phyloP scores from a whole-genome alignment of 2,329 filamentous ascomycete species.

The Colletotrichum chrysophilum region DNA sequence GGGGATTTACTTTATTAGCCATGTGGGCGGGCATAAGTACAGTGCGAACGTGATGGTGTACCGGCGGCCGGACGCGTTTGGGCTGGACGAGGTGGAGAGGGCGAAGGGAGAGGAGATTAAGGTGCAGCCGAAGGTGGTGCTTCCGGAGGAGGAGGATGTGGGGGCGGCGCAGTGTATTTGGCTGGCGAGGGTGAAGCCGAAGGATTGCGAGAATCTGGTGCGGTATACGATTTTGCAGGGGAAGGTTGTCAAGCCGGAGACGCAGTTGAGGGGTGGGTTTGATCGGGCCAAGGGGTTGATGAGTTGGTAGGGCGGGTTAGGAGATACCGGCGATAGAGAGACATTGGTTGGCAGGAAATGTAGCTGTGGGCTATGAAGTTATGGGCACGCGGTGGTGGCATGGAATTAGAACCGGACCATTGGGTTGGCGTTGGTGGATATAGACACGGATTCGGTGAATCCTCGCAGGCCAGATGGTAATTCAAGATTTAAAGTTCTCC shows the following conservation, averaged over 20 bases:
- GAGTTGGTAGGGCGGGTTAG: constrained; percentile 72
- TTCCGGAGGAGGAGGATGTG: constrained; percentile 43
- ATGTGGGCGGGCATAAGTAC: constrained; percentile 97
- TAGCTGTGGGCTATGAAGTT: neutral
- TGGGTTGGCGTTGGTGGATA: neutral
- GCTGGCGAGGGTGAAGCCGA: constrained; percentile 82
- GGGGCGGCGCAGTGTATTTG: constrained; percentile 90
- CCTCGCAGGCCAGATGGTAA: neutral
- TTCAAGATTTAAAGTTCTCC: neutral
- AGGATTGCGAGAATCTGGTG: constrained; percentile 93
- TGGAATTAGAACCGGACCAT: neutral
- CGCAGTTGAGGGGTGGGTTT: constrained; percentile 88
- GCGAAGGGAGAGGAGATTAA: constrained; percentile 38
- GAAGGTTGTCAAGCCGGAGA: constrained; percentile 89
- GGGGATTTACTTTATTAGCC: constrained; percentile 94
- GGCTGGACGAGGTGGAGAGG: constrained; percentile 50
- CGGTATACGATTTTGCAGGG: constrained; percentile 89
- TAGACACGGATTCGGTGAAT: neutral
- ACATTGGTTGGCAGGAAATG: constrained; percentile 67
- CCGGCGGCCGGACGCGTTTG: constrained; percentile 66
- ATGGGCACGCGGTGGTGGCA: neutral
- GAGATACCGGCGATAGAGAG: too few species aligned
- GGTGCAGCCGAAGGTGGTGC: constrained; percentile 31
- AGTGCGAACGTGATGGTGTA: constrained; percentile 95
- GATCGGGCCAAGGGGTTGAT: constrained; percentile 80